Conservation (phyloP, 331 rosid species). For the Spiraea crenata region DNA sequence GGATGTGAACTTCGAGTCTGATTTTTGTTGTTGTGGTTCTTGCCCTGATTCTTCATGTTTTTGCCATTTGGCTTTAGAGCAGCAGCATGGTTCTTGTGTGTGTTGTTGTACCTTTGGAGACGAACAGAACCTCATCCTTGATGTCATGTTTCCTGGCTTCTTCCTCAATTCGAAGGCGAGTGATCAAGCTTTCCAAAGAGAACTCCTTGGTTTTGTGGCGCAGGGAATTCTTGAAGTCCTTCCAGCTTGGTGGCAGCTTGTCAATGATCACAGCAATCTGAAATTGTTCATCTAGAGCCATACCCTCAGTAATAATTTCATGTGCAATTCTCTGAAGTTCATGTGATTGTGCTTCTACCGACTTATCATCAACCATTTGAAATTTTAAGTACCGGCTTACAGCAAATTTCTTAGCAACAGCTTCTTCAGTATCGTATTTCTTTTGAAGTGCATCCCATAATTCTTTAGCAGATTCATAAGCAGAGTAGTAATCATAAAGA, state of each 20-base stretch:
- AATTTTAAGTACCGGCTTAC: neutral
- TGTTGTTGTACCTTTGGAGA: neutral
- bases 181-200: neutral
- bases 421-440: neutral
- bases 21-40: no score
- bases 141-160: neutral
- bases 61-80: no score
- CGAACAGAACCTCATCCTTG: neutral
- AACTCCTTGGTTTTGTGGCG: neutral
- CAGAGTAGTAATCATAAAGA: neutral
- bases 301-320: neutral
- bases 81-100: neutral
- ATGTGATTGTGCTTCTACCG: neutral
- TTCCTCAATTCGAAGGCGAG: neutral
- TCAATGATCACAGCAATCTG: neutral
- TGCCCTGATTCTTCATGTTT: no score
- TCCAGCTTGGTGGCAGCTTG: constrained; percentile 1
- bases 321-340: neutral
- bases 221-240: neutral
- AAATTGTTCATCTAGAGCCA: constrained; percentile 4
- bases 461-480: neutral
- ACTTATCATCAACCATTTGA: constrained; percentile 1
- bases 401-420: neutral
- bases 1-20: no score
- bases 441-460: neutral